phyloP scores from a whole-genome alignment of 78 protist species.

The Dictyostelium citrinum region DNA sequence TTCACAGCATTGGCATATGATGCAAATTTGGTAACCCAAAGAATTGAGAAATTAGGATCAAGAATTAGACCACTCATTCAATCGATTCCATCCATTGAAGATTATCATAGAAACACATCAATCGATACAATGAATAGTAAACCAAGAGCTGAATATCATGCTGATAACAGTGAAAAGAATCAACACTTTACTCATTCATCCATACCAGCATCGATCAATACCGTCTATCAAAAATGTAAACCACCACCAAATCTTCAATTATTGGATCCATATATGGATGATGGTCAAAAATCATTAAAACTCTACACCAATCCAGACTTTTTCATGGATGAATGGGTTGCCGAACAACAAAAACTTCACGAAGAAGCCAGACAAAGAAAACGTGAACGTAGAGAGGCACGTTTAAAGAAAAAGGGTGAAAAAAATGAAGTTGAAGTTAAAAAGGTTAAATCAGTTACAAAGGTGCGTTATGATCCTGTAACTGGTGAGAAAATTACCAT shows the following conservation, averaged over 20 bases:
- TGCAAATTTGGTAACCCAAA: not conserved
- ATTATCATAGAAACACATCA: conserved; percentile 13
- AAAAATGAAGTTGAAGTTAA: not conserved
- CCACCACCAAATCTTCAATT: conserved; percentile 51
- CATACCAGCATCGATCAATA: conserved; percentile 1
- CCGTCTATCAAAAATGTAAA: conserved; percentile 27
- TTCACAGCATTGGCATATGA: conserved; percentile 32
- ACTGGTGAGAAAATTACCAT: conserved; percentile 70
- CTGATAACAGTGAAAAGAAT: conserved; percentile 42
- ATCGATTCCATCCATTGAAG: not conserved
- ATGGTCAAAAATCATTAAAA: conserved; percentile 28
- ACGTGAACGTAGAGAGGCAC: conserved; percentile 74
- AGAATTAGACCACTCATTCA: conserved; percentile 42
- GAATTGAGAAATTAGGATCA: conserved; percentile 18
- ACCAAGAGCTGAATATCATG: conserved; percentile 63
- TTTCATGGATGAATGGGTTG: conserved; percentile 79
- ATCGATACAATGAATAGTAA: conserved; percentile 52
- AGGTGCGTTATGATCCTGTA: conserved; percentile 70
- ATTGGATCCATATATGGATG: conserved; percentile 76
- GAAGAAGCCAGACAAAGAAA: conserved; percentile 63
- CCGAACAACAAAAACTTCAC: conserved; percentile 30
- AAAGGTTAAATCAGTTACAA: conserved; percentile 21
- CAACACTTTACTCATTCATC: conserved; percentile 48
- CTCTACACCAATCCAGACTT: conserved; percentile 77
- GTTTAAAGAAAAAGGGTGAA: conserved; percentile 46